These are phyloP conservation scores for Hypoxylon sp. DNA, from an alignment of 2,329 filamentous ascomycete genomes.

Conservation along the genomic window DNA sequence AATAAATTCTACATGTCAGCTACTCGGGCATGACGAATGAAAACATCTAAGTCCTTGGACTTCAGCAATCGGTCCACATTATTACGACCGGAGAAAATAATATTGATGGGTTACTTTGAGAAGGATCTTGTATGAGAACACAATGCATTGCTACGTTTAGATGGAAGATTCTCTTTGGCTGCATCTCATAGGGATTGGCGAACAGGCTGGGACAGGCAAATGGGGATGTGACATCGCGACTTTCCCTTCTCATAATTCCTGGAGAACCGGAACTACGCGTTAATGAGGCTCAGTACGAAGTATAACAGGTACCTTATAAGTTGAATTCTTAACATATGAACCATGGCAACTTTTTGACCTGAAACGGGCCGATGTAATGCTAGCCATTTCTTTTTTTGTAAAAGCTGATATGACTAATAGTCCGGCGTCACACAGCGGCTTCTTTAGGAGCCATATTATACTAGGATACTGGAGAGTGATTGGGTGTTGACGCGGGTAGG, in stretches of 20 bases:
- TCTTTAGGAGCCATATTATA: background rate
- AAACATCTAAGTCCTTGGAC: background rate
- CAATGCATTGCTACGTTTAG: background rate
- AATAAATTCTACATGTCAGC: background rate
- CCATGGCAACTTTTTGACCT: background rate
- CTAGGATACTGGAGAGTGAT: background rate
- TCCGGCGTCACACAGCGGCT: background rate
- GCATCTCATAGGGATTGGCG: background rate
- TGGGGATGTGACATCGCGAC: background rate
- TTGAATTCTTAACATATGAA: background rate
- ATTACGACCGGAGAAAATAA: background rate
- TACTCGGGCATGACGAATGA: background rate
- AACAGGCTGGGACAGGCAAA: background rate
- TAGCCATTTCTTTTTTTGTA: background rate
- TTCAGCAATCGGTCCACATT: background rate
- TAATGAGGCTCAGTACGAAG: background rate
- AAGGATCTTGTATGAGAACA: background rate
- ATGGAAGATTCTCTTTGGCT: background rate
- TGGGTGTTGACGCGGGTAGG: background rate
- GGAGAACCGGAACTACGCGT: background rate
- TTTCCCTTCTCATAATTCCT: background rate
- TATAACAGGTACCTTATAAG: background rate
- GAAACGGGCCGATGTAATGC: background rate
- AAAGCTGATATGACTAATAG: background rate
- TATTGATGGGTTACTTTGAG: background rate